phyloP scores from a whole-genome alignment of 495 filamentous ascomycete genomes.

The Daldinia childiae region DNA sequence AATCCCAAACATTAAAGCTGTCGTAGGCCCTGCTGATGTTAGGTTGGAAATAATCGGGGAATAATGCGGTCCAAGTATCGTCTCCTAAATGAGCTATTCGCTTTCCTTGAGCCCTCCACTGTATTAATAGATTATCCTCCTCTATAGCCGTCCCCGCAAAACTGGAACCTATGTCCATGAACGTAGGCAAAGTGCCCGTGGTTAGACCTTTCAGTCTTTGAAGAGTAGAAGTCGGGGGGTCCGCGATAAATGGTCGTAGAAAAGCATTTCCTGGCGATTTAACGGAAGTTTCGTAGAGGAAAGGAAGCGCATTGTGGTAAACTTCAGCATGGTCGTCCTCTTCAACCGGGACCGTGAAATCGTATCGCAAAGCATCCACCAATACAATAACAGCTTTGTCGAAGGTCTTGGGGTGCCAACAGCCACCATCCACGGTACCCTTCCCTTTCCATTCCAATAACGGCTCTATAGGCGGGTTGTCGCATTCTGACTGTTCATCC shows the following conservation, averaged over 20 bases:
- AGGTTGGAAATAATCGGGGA: conserved; percentile 88
- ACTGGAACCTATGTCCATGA: conserved; percentile 91
- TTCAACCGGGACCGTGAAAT: conserved; percentile 88
- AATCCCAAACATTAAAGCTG: conserved; percentile 97
- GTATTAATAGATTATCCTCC: conserved; percentile 92
- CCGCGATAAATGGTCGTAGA: conserved; percentile 93
- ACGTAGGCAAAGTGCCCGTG: conserved; percentile 93
- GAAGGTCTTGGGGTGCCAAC: conserved; percentile 95
- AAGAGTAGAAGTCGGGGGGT: conserved; percentile 92
- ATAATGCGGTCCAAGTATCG: conserved; percentile 94
- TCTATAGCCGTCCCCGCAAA: conserved; percentile 98
- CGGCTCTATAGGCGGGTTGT: conserved; percentile 69
- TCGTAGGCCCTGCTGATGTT: conserved; percentile 88
- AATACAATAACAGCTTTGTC: conserved; percentile 90
- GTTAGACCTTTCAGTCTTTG: conserved; percentile 94
- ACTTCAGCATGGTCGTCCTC: conserved; percentile 64
- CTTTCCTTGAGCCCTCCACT: conserved; percentile 81
- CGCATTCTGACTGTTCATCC: conserved; percentile 85
- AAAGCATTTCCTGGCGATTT: conserved; percentile 82
- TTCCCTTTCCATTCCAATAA: conserved; percentile 51
- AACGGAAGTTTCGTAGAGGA: conserved; percentile 83
- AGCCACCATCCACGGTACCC: conserved; percentile 71
- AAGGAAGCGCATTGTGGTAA: conserved; percentile 87
- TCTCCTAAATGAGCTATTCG: conserved; percentile 92
- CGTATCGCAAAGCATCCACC: conserved; percentile 94